phyloP scores from a whole-genome alignment of 768 basidiomycete species.

The Mrakia blollopis region DNA sequence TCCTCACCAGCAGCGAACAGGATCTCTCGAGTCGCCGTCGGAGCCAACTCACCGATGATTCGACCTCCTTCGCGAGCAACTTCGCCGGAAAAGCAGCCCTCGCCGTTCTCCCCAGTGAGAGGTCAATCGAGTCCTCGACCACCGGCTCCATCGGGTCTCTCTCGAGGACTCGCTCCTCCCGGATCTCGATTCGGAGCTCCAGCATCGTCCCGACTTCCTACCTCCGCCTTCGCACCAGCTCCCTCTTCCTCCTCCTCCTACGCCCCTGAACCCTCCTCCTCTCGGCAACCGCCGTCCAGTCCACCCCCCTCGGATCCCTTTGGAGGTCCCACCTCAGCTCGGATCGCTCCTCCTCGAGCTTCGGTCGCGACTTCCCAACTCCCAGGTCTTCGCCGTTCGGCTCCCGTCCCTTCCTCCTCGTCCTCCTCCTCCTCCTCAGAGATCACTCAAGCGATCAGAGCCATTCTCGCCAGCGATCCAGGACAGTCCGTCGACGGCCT shows the following conservation, averaged over 20 bases:
- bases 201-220: slow-evolving; percentile 13
- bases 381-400: neutral
- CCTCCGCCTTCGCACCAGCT: slow-evolving; percentile 3
- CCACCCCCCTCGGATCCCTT: neutral
- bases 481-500: slow-evolving; percentile 82
- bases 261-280: slow-evolving; percentile 5
- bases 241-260: neutral
- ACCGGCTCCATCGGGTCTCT: neutral
- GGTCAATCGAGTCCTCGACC: slow-evolving; percentile 1
- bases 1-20: slow-evolving; percentile 16
- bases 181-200: slow-evolving; percentile 22
- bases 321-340: neutral
- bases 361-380: neutral
- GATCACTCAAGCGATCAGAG: slow-evolving; percentile 55
- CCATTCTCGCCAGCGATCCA: slow-evolving; percentile 81
- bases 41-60: slow-evolving; percentile 7
- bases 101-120: slow-evolving; percentile 14
- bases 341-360: slow-evolving; percentile 7
- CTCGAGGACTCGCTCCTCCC: neutral
- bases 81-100: slow-evolving; percentile 25
- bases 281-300: neutral
- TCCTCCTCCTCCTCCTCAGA: neutral
- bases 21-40: slow-evolving; percentile 11
- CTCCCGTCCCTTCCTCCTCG: neutral
- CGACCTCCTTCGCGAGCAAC: slow-evolving; percentile 2